These are phyloP conservation scores for Kalanchoe fedtschenkoi DNA, from an alignment of 164 flowering plant genomes.

Conservation along the genomic window DNA sequence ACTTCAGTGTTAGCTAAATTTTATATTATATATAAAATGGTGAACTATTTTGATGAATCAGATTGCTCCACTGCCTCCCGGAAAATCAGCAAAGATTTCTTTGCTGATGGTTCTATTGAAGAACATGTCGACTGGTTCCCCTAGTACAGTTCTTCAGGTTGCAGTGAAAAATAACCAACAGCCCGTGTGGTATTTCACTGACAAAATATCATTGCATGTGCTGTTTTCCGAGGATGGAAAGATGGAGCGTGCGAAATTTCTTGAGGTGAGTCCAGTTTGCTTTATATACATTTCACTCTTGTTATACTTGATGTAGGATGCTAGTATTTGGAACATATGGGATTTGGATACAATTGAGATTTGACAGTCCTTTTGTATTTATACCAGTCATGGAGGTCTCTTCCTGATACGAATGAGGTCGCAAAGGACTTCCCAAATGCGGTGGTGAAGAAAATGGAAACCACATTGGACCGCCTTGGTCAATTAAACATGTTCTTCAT, in stretches of 20 bases:
- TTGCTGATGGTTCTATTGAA: conserved; percentile 86
- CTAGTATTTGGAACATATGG: too few relatives aligned
- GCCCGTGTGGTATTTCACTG: conserved; percentile 97
- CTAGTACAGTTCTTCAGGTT: conserved; percentile 81
- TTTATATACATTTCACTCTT: too few relatives aligned
- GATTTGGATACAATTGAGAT: too few relatives aligned
- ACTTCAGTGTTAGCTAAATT: background rate
- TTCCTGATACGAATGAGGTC: conserved; percentile 88
- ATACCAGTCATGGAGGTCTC: conserved; percentile 88
- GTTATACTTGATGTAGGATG: too few relatives aligned
- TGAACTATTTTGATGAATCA: conserved; percentile 12
- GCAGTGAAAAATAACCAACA: conserved; percentile 96
- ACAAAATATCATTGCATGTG: conserved; percentile 52
- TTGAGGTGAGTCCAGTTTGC: conserved; percentile 46
- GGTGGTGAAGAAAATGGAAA: conserved; percentile 54
- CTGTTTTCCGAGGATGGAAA: conserved; percentile 86
- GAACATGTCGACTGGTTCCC: conserved; percentile 74
- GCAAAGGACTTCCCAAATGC: conserved; percentile 55
- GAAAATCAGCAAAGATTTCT: conserved; percentile 61
- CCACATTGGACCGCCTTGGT: conserved; percentile 61
- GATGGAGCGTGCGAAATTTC: conserved; percentile 84
- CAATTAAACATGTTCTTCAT: conserved; percentile 85
- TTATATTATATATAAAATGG: background rate
- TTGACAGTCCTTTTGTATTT: background rate
- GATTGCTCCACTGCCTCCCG: conserved; percentile 87